Conservation (phyloP, 805 yeast species). For the Hanseniaspora pseudoguilliermondii region DNA sequence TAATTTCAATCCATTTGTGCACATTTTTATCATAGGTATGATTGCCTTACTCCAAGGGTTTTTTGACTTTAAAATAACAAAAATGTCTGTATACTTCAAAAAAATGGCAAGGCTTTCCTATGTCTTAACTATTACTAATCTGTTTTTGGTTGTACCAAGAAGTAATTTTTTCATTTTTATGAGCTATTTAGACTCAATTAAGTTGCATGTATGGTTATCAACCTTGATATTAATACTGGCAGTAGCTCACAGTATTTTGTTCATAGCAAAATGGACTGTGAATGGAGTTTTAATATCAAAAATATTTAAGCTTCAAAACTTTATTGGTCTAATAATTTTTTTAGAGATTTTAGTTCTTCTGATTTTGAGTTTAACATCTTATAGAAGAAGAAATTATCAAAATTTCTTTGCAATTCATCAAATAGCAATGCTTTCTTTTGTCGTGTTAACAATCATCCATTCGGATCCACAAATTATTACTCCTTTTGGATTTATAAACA, state of each 20-base stretch:
- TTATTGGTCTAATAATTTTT: conserved; percentile 40
- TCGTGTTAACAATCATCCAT: conserved; percentile 41
- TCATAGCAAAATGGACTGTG: conserved; percentile 35
- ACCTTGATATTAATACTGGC: conserved; percentile 39
- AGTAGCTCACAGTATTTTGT: conserved; percentile 42
- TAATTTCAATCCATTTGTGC: conserved; percentile 27
- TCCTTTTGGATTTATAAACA: conserved; percentile 23
- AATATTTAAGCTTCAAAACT: conserved; percentile 28
- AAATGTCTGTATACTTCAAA: conserved; percentile 30
- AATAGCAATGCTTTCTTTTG: conserved; percentile 34
- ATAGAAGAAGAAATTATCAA: conserved; percentile 37
- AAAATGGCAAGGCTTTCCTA: conserved; percentile 53
- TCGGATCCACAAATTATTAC: conserved; percentile 56
- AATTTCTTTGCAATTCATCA: conserved; percentile 49
- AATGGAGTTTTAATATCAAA: conserved; percentile 29
- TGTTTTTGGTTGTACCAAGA: conserved; percentile 48
- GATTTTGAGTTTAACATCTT: conserved; percentile 33
- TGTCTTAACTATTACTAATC: conserved; percentile 44
- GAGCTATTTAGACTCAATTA: conserved; percentile 40
- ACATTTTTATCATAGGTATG: conserved; percentile 26
- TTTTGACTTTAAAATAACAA: conserved; percentile 26
- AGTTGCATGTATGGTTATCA: conserved; percentile 61
- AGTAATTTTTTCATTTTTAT: conserved; percentile 33
- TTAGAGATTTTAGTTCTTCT: conserved; percentile 28
- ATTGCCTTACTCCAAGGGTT: conserved; percentile 26